Evolutionary conservation across 805 yeast genomes (phyloP).

Genomic region (Lipomyces sp.): DNA sequence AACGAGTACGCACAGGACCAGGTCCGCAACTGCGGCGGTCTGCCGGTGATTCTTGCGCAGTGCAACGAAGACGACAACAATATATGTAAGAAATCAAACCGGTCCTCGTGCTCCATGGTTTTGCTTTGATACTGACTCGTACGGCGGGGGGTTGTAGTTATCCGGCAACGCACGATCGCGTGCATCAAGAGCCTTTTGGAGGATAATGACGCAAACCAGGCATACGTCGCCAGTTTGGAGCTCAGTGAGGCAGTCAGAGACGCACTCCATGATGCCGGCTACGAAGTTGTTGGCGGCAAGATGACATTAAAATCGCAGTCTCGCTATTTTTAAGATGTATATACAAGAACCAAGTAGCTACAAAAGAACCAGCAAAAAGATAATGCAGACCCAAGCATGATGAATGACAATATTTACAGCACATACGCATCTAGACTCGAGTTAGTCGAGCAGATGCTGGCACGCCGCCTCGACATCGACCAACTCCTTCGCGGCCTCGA

Average conservation of each 20-base stretch:
- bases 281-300: conserved; percentile 64
- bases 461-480: conserved; percentile 72
- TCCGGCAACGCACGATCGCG: conserved; percentile 72
- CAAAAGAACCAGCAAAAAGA: too few relatives aligned
- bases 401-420: too few relatives aligned
- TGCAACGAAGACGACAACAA: conserved; percentile 85
- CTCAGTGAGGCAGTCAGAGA: conserved; percentile 63
- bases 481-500: conserved; percentile 82
- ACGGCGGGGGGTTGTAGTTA: conserved; percentile 7
- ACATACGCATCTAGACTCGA: background rate
- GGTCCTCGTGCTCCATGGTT: background rate
- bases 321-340: too few relatives aligned
- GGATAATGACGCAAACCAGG: conserved; percentile 66
- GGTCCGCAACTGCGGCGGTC: conserved; percentile 61
- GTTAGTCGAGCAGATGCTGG: conserved; percentile 27
- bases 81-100: conserved; percentile 51
- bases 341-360: too few relatives aligned
- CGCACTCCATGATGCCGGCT: conserved; percentile 50
- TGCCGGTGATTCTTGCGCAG: conserved; percentile 69
- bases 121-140: background rate
- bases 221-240: conserved; percentile 70
- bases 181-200: conserved; percentile 69
- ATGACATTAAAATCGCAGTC: too few relatives aligned
- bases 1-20: conserved; percentile 61
- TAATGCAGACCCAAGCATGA: too few relatives aligned